Evolutionary conservation across 2,329 filamentous ascomycete genomes (phyloP), one percentile per base, ranked within the genome.

Genomic region (Zymoseptoria passerinii): DNA sequence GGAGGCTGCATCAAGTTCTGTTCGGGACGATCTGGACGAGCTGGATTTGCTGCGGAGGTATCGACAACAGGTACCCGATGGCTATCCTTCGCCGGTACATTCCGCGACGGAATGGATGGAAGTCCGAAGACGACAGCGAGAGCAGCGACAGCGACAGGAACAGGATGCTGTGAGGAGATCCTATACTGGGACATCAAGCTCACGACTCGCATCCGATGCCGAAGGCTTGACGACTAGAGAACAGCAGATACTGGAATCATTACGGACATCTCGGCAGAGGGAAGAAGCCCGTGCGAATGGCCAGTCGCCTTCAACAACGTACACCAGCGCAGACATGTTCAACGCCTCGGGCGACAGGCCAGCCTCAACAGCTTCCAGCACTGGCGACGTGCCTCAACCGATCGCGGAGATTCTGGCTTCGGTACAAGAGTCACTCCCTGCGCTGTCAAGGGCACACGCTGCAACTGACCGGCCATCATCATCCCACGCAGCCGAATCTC

Each of bases 1-100:
- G 74, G 78, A 65, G 9, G 58, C 59, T 50, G 52, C 58, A 23
- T 55, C 59, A 10, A 52, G 48, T 65, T 68, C 53, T 62, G 72
- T 57, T 54, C 78, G 82, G 56, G 74, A 71, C 73, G 75, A 70
- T 71, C 78, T 66, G 70, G 79, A 74, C 71, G 72, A 67, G 64
- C 13, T 40, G 35, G 76, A 74, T 52, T 74, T 74, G 62, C 75
- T 75, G 56, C 73, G 72, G 63, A 73, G 71, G 62, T 78, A 78
- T 60, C 71, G 73, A 40, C 69, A 73, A 19, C 70, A 72, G 7
- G 35, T 40, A n/a, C 13, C 10, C 3, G 35, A 40, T 40, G 35
- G 35, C 4, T 16, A 72, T 50, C 70, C 65, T 13, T 72, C 71
- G 27, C 71, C 73, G 6, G 71, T 73, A 29, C 73, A 73, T 53